These are phyloP conservation scores for Aspergillus conjunctus DNA, from an alignment of 495 filamentous ascomycete species.

Conservation along the genomic window DNA sequence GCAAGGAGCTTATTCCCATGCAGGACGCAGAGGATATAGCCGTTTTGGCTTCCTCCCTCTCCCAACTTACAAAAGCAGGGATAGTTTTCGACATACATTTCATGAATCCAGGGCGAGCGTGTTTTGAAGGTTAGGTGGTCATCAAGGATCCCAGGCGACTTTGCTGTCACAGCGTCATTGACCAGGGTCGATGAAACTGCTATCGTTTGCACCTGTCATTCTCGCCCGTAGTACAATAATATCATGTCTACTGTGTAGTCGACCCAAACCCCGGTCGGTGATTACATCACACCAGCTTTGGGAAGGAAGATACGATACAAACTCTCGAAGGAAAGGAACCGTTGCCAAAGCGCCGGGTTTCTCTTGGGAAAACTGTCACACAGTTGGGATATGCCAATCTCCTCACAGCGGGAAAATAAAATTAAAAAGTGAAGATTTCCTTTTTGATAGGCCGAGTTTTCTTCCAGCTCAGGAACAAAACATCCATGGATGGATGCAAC, in stretches of 20 bases:
- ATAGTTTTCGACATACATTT: not conserved
- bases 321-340: not conserved
- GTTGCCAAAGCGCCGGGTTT: not conserved
- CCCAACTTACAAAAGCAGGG: constrained; percentile 1
- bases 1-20: constrained; percentile 3
- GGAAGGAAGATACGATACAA: not conserved
- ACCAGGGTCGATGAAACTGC: not conserved
- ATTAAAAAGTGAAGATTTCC: too few species aligned
- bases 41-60: not conserved
- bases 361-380: not conserved
- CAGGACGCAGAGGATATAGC: not conserved
- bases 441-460: too few species aligned
- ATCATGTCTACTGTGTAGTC: not conserved
- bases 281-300: not conserved
- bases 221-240: not conserved
- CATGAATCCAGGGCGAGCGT: not conserved
- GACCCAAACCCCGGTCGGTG: not conserved
- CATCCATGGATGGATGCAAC: too few species aligned
- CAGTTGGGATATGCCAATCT: too few species aligned
- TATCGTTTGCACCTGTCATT: not conserved
- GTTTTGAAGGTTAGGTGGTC: not conserved
- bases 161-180: not conserved
- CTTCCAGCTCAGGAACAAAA: too few species aligned
- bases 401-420: too few species aligned
- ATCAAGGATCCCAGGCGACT: not conserved